phyloP scores from a whole-genome alignment of 441 rosid species.

The Raphanus hybrid region DNA sequence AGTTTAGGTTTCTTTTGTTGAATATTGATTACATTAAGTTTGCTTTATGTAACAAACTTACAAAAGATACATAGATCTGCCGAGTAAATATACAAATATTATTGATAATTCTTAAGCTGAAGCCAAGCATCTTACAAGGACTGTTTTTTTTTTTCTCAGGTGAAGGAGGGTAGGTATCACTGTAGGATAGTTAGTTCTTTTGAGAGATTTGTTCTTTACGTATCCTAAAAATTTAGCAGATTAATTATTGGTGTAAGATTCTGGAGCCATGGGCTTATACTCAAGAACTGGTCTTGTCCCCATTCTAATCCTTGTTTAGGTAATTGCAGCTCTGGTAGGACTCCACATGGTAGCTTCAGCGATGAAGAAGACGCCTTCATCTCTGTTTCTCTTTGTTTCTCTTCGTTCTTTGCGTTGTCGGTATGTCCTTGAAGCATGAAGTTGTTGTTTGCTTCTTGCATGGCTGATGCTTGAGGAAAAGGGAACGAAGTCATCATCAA shows the following conservation, averaged over 20 bases:
- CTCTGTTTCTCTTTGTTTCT: conserved; percentile 29
- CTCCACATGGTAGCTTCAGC: conserved; percentile 55
- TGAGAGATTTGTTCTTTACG: not conserved
- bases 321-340: conserved; percentile 72
- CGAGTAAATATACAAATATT: not conserved
- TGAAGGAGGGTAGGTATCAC: conserved; percentile 1
- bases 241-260: conserved; percentile 61
- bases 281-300: conserved; percentile 64
- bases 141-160: conserved; percentile 8
- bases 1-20: not conserved
- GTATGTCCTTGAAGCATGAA: conserved; percentile 20
- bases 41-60: conserved; percentile 7
- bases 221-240: conserved; percentile 57
- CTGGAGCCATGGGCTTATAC: conserved; percentile 87
- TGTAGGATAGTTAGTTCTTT: conserved; percentile 19
- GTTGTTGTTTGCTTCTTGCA: conserved; percentile 53
- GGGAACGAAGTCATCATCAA: conserved; percentile 24
- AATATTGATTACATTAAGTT: conserved; percentile 3
- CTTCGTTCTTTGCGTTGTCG: conserved; percentile 20
- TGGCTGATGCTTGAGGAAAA: conserved; percentile 37
- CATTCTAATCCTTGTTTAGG: conserved; percentile 69
- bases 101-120: not conserved
- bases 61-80: not conserved
- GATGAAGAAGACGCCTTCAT: conserved; percentile 42
- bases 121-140: conserved; percentile 19